Base-by-base conservation (phyloP, 306 rosid genomes). In the Acacia acuminata region DNA sequence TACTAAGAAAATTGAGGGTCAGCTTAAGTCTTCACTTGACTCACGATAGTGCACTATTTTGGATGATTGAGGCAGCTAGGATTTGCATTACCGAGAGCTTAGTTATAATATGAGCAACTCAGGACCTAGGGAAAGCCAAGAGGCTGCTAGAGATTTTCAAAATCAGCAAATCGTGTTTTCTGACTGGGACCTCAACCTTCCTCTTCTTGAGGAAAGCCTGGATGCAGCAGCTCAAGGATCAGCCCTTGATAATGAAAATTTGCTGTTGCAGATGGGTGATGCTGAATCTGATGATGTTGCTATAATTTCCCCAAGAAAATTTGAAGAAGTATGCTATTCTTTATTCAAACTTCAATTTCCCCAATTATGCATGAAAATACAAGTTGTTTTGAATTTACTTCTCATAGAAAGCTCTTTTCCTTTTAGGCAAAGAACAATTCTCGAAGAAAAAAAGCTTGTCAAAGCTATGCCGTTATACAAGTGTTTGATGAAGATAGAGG, bases 321-420 rank as follows among this genome's bases (percentile, higher is more conserved):
- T 58, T 58, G 79, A 76, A 76, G 79, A 76, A 60, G 79, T 76
- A 58, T 58, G 79, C 43, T 42, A 60, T 9, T 40, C 55, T 58
- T 14, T 36, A 19, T 76, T 12, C 20, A 34, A 53, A 55, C 65
- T 25, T 45, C 12, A 25, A 10, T 19, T 20, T 75, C 38, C 27
- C 15, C 65, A 58, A 20, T 74, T 51, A 4, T 74, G 34, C 55
- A 34, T 75, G 32, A 55, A 55, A 34, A 14, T 75, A 3, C 40
- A 7, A 58, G 40, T 56, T 40, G 24, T 11, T 40, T 76, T n/a
- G 22, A 38, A 76, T 58, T 76, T 32, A 13, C 48, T 56, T 76
- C 79, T 38, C 14, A 55, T 22, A 13, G 10, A 40, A 27, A 42
- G 55, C 15, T 51, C 63, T 32, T 43, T 74, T 51, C 65, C 45